Conservation (phyloP, 352 stramenopile genomes). For the Globisporangium ultimum region DNA sequence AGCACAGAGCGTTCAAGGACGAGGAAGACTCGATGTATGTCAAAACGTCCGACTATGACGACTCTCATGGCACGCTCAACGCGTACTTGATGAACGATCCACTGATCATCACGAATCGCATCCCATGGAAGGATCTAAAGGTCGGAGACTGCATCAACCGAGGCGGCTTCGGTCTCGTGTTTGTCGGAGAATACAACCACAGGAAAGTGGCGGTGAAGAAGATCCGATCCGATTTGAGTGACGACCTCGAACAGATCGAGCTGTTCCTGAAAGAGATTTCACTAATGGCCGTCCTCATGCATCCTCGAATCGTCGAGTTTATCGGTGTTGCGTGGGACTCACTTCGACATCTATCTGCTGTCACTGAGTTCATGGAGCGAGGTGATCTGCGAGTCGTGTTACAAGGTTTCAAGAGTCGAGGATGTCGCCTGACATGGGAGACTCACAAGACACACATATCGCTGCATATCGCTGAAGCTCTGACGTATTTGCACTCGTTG, state of each 20-base stretch:
- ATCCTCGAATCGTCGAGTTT: conserved; percentile 64
- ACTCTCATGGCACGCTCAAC: conserved; percentile 30
- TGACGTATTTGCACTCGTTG: conserved; percentile 68
- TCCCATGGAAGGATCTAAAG: conserved; percentile 58
- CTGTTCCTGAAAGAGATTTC: conserved; percentile 65
- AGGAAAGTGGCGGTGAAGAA: conserved; percentile 64
- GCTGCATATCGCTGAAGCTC: conserved; percentile 51
- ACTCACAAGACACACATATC: conserved; percentile 51
- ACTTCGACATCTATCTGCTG: conserved; percentile 43
- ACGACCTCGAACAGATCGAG: conserved; percentile 54
- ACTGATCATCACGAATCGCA: conserved; percentile 55
- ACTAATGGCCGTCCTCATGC: conserved; percentile 50
- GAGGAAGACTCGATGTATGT: conserved; percentile 39
- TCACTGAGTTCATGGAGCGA: conserved; percentile 75
- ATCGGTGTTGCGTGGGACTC: conserved; percentile 65
- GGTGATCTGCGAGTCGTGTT: conserved; percentile 63
- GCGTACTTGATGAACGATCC: conserved; percentile 50
- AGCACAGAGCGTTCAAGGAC: conserved; percentile 24
- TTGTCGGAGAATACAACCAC: conserved; percentile 53
- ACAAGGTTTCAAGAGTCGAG: conserved; percentile 37
- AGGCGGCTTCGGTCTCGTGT: conserved; percentile 63
- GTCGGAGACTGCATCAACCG: conserved; percentile 62
- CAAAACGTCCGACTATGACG: conserved; percentile 27
- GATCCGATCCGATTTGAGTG: conserved; percentile 42
- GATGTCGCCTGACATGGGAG: conserved; percentile 39